Evolutionary conservation across 164 flowering plant genomes (phyloP).

Genomic region (Macadamia tetraphylla): DNA sequence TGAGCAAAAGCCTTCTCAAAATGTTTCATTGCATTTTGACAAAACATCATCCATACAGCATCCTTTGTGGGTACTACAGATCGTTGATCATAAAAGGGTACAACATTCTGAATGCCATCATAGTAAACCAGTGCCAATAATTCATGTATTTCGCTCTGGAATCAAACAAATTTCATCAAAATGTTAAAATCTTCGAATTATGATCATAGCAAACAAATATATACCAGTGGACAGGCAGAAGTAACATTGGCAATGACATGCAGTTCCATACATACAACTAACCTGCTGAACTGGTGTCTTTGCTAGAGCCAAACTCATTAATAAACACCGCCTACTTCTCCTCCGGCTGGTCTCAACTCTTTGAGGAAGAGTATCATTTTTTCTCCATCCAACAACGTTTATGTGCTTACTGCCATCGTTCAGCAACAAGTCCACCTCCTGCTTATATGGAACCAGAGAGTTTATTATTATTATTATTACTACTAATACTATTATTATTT

Average conservation of each 20-base stretch:
- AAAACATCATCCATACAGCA: conserved; percentile 59
- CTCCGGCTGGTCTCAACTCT: conserved; percentile 90
- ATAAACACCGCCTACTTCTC: conserved; percentile 82
- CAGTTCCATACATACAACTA: not conserved
- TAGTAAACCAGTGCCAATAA: conserved; percentile 90
- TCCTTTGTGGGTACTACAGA: conserved; percentile 59
- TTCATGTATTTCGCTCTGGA: conserved; percentile 89
- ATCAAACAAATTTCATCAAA: conserved; percentile 16
- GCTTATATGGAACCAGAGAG: conserved; percentile 13
- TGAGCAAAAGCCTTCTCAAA: conserved; percentile 77
- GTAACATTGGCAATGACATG: not conserved
- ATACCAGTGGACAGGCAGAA: not conserved
- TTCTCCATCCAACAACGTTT: conserved; percentile 88
- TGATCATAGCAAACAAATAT: not conserved
- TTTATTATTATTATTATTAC: conserved; percentile 1
- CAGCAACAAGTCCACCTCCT: conserved; percentile 96
- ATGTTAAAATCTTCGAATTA: not conserved
- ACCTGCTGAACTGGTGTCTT: conserved; percentile 81
- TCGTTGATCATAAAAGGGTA: conserved; percentile 90
- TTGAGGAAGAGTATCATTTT: conserved; percentile 55
- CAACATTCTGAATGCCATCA: conserved; percentile 95
- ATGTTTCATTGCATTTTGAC: conserved; percentile 84
- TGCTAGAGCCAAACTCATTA: conserved; percentile 91
- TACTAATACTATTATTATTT: too few species aligned
- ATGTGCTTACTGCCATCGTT: conserved; percentile 99